Evolutionary conservation across 139 green algal species (phyloP).

Genomic region (Tetratostichococcus sp.): DNA sequence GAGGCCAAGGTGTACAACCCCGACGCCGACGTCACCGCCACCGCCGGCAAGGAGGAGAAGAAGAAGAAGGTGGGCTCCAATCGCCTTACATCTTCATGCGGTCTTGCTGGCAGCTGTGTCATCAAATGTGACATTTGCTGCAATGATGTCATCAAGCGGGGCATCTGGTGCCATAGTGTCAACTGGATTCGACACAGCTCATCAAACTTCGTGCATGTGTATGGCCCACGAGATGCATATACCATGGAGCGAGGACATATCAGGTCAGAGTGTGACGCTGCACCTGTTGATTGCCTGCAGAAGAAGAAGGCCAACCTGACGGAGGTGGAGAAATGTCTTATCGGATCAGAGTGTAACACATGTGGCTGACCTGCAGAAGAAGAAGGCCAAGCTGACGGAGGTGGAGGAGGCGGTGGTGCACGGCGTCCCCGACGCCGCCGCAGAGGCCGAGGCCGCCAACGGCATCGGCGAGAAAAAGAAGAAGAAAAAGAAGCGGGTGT

Average conservation of each 20-base stretch:
- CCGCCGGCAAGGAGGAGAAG: slow-evolving; percentile 36
- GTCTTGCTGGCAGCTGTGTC: no score
- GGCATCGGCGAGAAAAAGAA: slow-evolving; percentile 17
- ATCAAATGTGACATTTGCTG: no score
- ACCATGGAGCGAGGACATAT: background rate
- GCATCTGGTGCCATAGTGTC: no score
- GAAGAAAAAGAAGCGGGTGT: slow-evolving; percentile 14
- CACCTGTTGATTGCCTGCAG: slow-evolving; percentile 10
- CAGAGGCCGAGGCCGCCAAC: background rate
- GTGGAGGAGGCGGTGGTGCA: slow-evolving; percentile 3
- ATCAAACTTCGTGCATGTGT: no score
- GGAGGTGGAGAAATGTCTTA: background rate
- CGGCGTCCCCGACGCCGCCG: slow-evolving; percentile 2
- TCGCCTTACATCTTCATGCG: no score
- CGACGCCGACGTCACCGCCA: slow-evolving; percentile 61
- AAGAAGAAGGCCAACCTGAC: slow-evolving; percentile 27
- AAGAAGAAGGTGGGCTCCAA: slow-evolving; percentile 31
- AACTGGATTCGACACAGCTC: no score
- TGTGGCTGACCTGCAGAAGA: slow-evolving; percentile 30
- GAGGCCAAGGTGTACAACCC: slow-evolving; percentile 75
- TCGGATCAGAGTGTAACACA: background rate
- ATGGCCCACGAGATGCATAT: no score
- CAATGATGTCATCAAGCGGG: no score
- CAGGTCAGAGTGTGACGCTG: background rate
- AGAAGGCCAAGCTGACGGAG: slow-evolving; percentile 17